Base-by-base conservation (phyloP, 1,284 basidiomycete genomes). In the Exobasidium rhododendri region DNA sequence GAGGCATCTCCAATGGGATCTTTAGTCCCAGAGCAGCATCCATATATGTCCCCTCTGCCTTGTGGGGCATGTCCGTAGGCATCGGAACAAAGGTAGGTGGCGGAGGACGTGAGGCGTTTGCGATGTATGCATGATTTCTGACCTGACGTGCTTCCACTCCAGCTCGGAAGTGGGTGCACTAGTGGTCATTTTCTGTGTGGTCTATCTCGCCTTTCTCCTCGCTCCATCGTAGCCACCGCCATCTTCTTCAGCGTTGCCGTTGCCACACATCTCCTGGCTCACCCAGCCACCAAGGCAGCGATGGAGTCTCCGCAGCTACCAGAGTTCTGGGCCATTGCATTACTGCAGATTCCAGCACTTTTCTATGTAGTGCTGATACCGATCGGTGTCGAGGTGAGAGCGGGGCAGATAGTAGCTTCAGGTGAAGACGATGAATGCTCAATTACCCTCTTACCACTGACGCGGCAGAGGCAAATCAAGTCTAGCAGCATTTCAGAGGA, bases 161-260 rank as follows among this genome's bases (percentile, higher is more conserved):
- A 77, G 74, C 65, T 78, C 30, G 77, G 73, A 5, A 63, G 62
- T 10, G 78, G 74, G 7, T 80, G 75, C 63, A 78, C 75, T 14
- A 70, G 66, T 7, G 75, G 75, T 2, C 78, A 80, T 59, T 78
- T 79, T 58, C 71, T 80, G 10, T 71, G 76, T 29, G 78, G 78
- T 1, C 63, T 80, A 40, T 72, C 74, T 3, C 69, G 76, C 24
- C 46, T 77, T 22, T 74, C 72, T n/a, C 29, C 63, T 4, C 66
- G 78, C 13, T 74, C 75, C 10, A 22, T 79, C 24, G 66, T 65
- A 2, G 75, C 76, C 26, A 74, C 74, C 30, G 61, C 66, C 10
- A 73, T 70, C 17, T 79, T 78, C 62, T 79, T 77, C 61, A 56
- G 67, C n/a, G 63, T 70, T 45, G 77, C 77, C 7, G 67, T 80